Percentiles rank a stretch among this genome's conserved stretches.
Evolutionary conservation across 306 rosid species (phyloP).

Genomic region (Urtica urens): DNA sequence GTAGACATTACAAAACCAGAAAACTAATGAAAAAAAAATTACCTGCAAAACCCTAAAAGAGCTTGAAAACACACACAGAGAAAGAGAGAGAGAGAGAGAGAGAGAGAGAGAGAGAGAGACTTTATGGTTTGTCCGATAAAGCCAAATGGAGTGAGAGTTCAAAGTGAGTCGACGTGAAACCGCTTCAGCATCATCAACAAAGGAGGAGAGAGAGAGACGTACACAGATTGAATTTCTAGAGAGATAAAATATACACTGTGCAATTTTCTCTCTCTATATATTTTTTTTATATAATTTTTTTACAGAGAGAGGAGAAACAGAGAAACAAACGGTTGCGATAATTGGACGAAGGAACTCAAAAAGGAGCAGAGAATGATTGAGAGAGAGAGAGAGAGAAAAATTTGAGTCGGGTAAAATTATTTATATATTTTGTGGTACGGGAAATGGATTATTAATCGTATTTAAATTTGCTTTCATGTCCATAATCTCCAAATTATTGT

Average conservation of each 20-base stretch:
- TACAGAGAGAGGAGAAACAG: conserved; percentile 1
- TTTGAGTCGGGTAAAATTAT: conserved; percentile 4
- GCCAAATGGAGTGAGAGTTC: conserved; percentile 9
- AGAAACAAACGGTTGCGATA: conserved; percentile 22
- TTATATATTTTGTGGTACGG: neutral
- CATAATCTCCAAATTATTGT: conserved; percentile 9
- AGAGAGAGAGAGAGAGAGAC: neutral
- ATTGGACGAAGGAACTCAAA: conserved; percentile 33
- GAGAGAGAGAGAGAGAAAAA: conserved; percentile 20
- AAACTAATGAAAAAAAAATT: neutral
- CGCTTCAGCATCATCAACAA: conserved; percentile 11
- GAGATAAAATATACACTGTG: neutral
- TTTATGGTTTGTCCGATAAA: neutral
- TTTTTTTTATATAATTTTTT: neutral
- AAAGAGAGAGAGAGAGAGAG: neutral
- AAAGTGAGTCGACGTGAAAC: conserved; percentile 14
- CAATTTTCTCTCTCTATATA: neutral
- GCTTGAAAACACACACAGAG: conserved; percentile 2
- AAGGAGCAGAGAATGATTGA: conserved; percentile 56
- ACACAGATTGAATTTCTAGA: too few species aligned
- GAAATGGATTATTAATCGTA: conserved; percentile 38
- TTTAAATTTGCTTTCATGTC: conserved; percentile 48
- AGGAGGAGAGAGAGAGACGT: conserved; percentile 15
- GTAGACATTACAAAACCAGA: neutral
- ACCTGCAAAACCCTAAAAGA: neutral